phyloP scores from a whole-genome alignment of 2,329 filamentous ascomycete species.

The Cercospora sojina region DNA sequence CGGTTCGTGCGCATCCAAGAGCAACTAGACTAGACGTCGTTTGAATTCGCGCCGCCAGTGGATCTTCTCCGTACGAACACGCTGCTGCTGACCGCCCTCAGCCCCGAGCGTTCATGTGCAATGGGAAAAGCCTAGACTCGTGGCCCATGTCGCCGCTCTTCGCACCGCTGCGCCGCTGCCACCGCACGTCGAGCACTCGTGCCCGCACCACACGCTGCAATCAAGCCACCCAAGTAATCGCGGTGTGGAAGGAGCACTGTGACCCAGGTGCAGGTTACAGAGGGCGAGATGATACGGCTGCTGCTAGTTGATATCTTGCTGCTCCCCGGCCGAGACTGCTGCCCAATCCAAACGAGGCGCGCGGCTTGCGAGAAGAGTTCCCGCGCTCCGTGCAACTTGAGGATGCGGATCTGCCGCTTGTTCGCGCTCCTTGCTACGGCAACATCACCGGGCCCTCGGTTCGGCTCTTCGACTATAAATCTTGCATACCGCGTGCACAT shows the following conservation, averaged over 20 bases:
- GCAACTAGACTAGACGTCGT: background rate
- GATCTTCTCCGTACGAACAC: background rate
- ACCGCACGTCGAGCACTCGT: background rate
- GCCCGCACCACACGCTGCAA: background rate
- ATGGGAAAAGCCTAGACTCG: background rate
- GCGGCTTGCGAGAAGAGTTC: background rate
- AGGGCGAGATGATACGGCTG: background rate
- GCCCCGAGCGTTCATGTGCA: background rate
- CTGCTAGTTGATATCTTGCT: background rate
- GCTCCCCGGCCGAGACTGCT: slow-evolving; percentile 3
- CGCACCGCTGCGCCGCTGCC: background rate
- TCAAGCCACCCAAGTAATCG: background rate
- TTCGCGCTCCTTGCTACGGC: background rate
- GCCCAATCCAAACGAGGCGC: background rate
- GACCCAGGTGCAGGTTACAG: background rate
- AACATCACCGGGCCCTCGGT: background rate
- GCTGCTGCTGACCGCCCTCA: background rate
- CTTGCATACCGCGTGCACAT: background rate
- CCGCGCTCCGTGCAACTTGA: background rate
- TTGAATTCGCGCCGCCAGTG: background rate
- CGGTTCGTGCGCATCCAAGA: background rate
- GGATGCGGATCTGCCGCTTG: background rate
- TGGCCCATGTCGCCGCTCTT: background rate
- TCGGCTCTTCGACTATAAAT: background rate
- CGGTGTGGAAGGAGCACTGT: background rate